Percentiles rank a stretch among this genome's conserved stretches.
Conservation (phyloP, 257 asterid genomes). For the Solanum lignicaule region DNA sequence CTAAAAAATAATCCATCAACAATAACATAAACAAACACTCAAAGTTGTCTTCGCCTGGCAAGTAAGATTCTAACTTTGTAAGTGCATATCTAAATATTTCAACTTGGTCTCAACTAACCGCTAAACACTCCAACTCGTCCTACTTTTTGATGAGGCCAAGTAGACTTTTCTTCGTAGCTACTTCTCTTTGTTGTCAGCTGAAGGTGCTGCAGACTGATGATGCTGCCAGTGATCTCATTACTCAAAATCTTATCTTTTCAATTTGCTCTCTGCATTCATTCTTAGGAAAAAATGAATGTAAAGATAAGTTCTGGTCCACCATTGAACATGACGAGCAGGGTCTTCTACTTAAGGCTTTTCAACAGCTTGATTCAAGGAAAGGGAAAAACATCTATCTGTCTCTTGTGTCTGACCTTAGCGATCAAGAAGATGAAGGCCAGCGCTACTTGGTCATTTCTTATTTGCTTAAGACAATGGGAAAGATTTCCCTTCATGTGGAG, state of each 20-base stretch:
- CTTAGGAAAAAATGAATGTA: slow-evolving; percentile 23
- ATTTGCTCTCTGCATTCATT: slow-evolving; percentile 46
- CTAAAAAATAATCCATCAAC: no score
- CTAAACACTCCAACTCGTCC: no score
- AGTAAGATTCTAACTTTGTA: no score
- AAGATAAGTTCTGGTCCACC: slow-evolving; percentile 50
- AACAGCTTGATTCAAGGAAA: slow-evolving; percentile 56
- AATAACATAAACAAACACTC: no score
- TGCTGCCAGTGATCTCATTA: slow-evolving; percentile 25
- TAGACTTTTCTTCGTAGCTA: slow-evolving; percentile 56
- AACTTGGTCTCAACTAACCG: no score
- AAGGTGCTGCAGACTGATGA: slow-evolving; percentile 51
- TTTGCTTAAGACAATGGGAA: slow-evolving; percentile 79
- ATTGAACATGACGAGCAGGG: slow-evolving; percentile 48
- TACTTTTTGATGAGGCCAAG: slow-evolving; percentile 58
- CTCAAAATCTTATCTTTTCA: slow-evolving; percentile 56
- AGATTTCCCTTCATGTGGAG: slow-evolving; percentile 58
- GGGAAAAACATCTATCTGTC: slow-evolving; percentile 50
- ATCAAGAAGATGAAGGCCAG: slow-evolving; percentile 16
- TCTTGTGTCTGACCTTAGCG: slow-evolving; percentile 37
- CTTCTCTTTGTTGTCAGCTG: slow-evolving; percentile 65
- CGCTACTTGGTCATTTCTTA: slow-evolving; percentile 47
- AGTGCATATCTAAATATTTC: no score
- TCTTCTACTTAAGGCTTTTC: slow-evolving; percentile 43
- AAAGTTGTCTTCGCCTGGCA: no score